Evolutionary conservation across 2,329 filamentous ascomycete genomes (phyloP), one percentile per base, ranked within the genome.

Genomic region (Zymoseptoria brevis): DNA sequence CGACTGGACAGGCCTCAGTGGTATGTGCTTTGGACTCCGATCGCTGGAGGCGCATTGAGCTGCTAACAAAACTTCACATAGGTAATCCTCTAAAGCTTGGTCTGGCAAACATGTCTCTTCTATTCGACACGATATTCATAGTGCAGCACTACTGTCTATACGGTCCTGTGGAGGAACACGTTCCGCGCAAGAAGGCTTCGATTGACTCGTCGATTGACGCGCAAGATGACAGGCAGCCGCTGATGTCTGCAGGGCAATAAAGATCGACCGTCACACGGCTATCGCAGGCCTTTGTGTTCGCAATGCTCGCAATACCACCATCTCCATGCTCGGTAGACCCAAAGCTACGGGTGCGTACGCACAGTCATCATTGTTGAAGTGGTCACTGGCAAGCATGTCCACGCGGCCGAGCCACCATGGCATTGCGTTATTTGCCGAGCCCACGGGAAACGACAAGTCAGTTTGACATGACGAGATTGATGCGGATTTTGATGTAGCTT

Each of bases 1-100:
- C 57, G 90, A 96, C 76, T 96, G 93, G 92, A 88, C 87, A 53
- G 94, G 93, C 21, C 80, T 97, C 59, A 91, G 87, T 0, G 93
- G 92, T 1, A 97, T 97, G 35, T 45, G 35, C 3, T 11, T 45
- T n/a, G 2, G 6, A n/a, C 35, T 45, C 6, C 35, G 35, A 45
- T 45, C 9, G 11, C 80, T 97, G 50, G 22, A 24, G 22, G 22
- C 22, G 22, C 50, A 5, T 24, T 16, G 3, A 24, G 50, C 19
- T 51, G 50, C 50, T 24, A 51, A 51, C 11, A 13, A 51, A 22
- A 8, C 7, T 51, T 6, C 3, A 4, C 8, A 3, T 13, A 21
- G 22, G 19, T 16, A 24, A 51, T 8, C 50, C 50, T 51, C 50
- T 24, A 4, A 45, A 45, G 13, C 35, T 45, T 21, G 50, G 50